Evolutionary conservation across 345 rosid genomes (phyloP).

Genomic region (Eucalyptus leucophloia): DNA sequence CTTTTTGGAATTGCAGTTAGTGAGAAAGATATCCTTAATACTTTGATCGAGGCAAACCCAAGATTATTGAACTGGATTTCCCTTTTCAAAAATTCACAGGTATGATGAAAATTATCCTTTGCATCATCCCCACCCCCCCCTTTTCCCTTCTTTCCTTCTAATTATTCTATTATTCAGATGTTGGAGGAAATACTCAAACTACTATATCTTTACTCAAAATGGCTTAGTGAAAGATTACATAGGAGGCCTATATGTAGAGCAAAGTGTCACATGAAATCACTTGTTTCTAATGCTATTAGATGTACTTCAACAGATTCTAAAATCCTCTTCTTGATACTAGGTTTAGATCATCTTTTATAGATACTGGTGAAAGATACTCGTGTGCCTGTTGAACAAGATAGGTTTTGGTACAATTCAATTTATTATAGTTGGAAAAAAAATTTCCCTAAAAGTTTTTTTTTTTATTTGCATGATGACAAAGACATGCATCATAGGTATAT

Average conservation of each 20-base stretch:
- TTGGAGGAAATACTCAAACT: not conserved
- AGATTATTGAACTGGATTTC: slow-evolving; percentile 66
- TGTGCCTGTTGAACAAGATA: not conserved
- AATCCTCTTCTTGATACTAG: not conserved
- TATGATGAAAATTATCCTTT: not conserved
- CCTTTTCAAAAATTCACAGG: slow-evolving; percentile 60
- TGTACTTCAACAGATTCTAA: not conserved
- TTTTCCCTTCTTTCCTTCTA: not conserved
- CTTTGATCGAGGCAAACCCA: slow-evolving; percentile 61
- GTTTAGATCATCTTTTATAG: not conserved
- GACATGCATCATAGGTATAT: not conserved
- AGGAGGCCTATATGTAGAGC: not conserved
- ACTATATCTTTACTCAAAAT: not conserved
- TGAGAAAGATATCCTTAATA: slow-evolving; percentile 60
- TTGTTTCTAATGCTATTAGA: not conserved
- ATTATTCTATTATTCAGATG: not conserved
- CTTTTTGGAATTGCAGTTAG: slow-evolving; percentile 35
- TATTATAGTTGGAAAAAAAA: not conserved
- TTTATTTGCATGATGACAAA: not conserved
- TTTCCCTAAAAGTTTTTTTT: not conserved
- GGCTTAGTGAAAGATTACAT: not conserved
- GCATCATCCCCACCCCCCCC: not conserved
- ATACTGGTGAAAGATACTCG: not conserved
- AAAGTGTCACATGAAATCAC: not conserved
- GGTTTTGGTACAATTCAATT: not conserved